Base-by-base conservation (phyloP, 2,329 filamentous ascomycete species). In the Akanthomyces muscarius region DNA sequence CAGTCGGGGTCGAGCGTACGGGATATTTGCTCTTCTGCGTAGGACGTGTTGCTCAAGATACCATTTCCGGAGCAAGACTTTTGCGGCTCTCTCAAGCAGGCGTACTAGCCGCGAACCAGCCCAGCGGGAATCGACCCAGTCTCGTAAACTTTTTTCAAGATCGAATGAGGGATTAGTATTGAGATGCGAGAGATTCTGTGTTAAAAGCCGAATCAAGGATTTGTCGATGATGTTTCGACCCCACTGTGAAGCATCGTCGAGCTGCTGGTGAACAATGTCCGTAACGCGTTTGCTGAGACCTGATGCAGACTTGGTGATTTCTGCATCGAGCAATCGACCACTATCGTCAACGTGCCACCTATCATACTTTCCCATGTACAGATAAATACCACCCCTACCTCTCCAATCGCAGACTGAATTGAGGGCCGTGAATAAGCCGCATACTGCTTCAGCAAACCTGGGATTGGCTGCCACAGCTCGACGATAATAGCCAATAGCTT, bases 351-450 rank as follows among this genome's bases (percentile, higher is more conserved):
- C 93, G 73, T 99, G 95, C 91, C 95, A 98, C 47, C 92, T 87
- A 74, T 99, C 95, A 66, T 89, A 87, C 68, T 82, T 86, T 10
- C 90, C 91, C 58, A 80, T 81, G 60, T 88, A 83, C n/a, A 91
- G 83, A 30, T 91, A 81, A 52, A 96, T 89, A 1, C 95, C 95
- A 65, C 95, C 95, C 66, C 95, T 87, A 36, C 92, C 92, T 70
- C 86, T 85, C 95, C 95, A 99, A 71, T 94, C 90, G 73, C 95
- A 99, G 6, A 99, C 93, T 7, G 95, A 98, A 72, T 97, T 98
- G 58, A 99, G 80, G 1, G 95, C 94, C 64, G 96, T 98, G 1
- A 92, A 93, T 59, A 99, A 83, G 8, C 95, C 95, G 74, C 95
- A 99, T 0, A 99, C 94, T 7, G 95, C 95, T 77, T 99, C 95